Evolutionary conservation across 305 asterid species (phyloP).

Genomic region (Galium porrigens): DNA sequence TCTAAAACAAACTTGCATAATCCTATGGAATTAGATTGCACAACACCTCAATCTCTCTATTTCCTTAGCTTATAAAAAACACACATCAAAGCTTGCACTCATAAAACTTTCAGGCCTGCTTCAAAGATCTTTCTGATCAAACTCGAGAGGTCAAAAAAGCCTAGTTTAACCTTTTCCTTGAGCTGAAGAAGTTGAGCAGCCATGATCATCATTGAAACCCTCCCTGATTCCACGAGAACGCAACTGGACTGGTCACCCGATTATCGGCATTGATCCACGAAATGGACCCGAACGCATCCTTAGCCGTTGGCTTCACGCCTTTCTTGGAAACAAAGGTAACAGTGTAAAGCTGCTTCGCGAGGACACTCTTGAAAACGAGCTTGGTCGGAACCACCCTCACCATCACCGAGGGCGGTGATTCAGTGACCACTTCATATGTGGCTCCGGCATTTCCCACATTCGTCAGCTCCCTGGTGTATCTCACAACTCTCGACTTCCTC

Average conservation of each 20-base stretch:
- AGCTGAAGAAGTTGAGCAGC: conserved; percentile 2
- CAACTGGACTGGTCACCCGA: conserved; percentile 59
- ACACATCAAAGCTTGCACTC: conserved; percentile 2
- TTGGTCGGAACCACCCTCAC: conserved; percentile 23
- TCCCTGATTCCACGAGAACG: conserved; percentile 38
- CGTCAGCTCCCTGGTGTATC: conserved; percentile 27
- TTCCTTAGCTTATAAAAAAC: not conserved
- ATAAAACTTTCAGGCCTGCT: not conserved
- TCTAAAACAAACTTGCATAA: conserved; percentile 10
- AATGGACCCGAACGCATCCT: conserved; percentile 43
- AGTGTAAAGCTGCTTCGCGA: conserved; percentile 22
- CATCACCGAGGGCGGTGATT: conserved; percentile 19
- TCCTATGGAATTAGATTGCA: conserved; percentile 6
- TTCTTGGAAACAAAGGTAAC: conserved; percentile 28
- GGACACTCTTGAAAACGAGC: conserved; percentile 25
- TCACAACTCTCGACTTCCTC: conserved; percentile 24
- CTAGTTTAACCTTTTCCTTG: not conserved
- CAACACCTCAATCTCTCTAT: not conserved
- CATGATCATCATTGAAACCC: conserved; percentile 8
- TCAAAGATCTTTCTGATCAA: not conserved
- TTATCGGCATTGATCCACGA: conserved; percentile 46
- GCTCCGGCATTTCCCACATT: conserved; percentile 33
- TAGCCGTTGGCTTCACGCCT: conserved; percentile 16
- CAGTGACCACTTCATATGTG: conserved; percentile 16
- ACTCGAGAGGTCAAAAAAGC: conserved; percentile 1